Percentiles rank a stretch among this genome's conserved stretches.
These are phyloP conservation scores for Quercus alba DNA, from an alignment of 306 rosid species.

Conservation along the genomic window DNA sequence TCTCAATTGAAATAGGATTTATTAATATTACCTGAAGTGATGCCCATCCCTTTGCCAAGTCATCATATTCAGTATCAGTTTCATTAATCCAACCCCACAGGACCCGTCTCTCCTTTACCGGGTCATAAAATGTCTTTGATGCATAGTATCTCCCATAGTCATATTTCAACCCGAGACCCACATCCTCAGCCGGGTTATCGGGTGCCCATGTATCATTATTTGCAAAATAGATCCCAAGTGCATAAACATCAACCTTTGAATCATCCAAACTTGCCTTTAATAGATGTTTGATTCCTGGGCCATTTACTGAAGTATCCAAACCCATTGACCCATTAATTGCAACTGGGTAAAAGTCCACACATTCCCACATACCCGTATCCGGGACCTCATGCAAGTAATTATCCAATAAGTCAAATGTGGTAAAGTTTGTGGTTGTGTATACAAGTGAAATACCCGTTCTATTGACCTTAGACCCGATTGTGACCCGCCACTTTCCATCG, in stretches of 20 bases:
- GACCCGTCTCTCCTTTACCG: constrained; percentile 50
- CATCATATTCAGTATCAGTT: constrained; percentile 58
- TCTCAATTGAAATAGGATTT: background rate
- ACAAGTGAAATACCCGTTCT: constrained; percentile 50
- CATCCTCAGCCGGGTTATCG: constrained; percentile 72
- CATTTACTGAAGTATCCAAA: constrained; percentile 56
- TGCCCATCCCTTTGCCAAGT: constrained; percentile 76
- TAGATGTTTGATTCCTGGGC: constrained; percentile 58
- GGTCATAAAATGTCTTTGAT: constrained; percentile 81
- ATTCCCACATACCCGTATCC: constrained; percentile 97
- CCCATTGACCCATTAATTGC: constrained; percentile 48
- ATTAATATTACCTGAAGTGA: constrained; percentile 59
- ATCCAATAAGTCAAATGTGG: constrained; percentile 28
- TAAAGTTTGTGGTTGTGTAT: constrained; percentile 53
- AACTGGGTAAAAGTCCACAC: constrained; percentile 81
- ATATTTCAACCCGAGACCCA: constrained; percentile 68
- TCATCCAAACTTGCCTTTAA: constrained; percentile 79
- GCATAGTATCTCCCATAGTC: constrained; percentile 91
- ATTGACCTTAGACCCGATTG: constrained; percentile 53
- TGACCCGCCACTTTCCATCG: constrained; percentile 57
- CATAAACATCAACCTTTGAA: constrained; percentile 54
- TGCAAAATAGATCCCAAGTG: constrained; percentile 57
- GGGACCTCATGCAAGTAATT: constrained; percentile 54
- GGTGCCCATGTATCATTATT: constrained; percentile 83
- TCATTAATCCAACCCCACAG: constrained; percentile 82